Percentiles rank a stretch among this genome's conserved stretches.
Conservation (phyloP, 768 basidiomycete genomes). For the Holtermanniella nyarrowii region DNA sequence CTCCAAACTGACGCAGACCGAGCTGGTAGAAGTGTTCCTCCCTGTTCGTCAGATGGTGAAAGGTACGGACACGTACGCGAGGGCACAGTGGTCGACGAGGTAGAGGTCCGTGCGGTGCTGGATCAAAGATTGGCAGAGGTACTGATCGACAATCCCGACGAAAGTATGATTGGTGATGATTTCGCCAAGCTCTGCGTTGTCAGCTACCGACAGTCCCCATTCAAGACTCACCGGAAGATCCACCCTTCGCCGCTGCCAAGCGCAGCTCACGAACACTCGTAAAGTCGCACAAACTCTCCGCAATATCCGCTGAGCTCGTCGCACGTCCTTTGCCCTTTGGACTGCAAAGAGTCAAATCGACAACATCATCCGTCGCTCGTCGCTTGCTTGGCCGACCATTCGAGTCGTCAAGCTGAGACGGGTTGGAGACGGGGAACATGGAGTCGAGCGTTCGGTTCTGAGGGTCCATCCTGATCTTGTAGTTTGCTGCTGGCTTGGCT, state of each 20-base stretch:
- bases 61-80: conserved; percentile 53
- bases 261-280: conserved; percentile 65
- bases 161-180: conserved; percentile 80
- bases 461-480: conserved; percentile 83
- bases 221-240: conserved; percentile 56
- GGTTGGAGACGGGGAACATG: conserved; percentile 68
- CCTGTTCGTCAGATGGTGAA: conserved; percentile 42
- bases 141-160: conserved; percentile 76
- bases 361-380: neutral
- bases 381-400: neutral
- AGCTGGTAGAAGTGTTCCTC: conserved; percentile 95
- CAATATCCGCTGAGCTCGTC: conserved; percentile 42
- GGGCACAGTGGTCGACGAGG: conserved; percentile 69
- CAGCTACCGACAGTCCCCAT: neutral
- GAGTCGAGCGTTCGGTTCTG: conserved; percentile 86
- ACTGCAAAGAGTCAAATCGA: neutral
- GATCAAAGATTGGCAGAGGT: conserved; percentile 64
- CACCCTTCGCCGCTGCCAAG: conserved; percentile 49
- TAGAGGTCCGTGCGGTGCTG: conserved; percentile 84
- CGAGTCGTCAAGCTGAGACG: conserved; percentile 41
- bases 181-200: conserved; percentile 58
- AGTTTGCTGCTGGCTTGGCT: conserved; percentile 50
- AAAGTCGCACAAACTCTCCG: conserved; percentile 65
- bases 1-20: conserved; percentile 79
- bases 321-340: neutral